Conservation (phyloP, 1,284 basidiomycete species). For the Vanrija sp. region DNA sequence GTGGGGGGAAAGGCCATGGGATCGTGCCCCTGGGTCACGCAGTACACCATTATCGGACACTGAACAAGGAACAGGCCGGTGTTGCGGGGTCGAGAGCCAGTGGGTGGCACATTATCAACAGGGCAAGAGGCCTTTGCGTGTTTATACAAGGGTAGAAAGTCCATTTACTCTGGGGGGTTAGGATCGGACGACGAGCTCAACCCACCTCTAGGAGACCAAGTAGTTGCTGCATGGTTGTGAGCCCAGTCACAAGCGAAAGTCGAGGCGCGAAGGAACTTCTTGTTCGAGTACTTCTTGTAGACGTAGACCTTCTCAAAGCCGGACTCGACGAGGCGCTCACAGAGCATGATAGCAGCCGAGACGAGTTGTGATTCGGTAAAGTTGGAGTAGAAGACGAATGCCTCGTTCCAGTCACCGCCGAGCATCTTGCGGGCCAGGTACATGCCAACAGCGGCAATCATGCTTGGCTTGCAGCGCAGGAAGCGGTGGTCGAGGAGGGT, state of each 20-base stretch:
- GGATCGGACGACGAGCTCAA: background rate
- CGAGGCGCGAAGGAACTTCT: constrained; percentile 85
- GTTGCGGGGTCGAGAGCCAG: background rate
- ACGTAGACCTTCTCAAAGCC: constrained; percentile 82
- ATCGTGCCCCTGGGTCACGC: background rate
- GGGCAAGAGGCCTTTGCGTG: background rate
- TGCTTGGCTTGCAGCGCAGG: constrained; percentile 85
- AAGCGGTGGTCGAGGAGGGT: constrained; percentile 91
- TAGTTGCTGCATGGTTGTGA: constrained; percentile 26
- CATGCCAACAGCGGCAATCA: constrained; percentile 98
- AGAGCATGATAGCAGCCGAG: constrained; percentile 74
- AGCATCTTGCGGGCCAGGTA: constrained; percentile 89
- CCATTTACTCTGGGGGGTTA: background rate
- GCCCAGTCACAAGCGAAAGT: constrained; percentile 56
- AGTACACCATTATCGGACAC: too few relatives aligned
- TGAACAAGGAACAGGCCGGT: background rate
- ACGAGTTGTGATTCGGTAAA: constrained; percentile 86
- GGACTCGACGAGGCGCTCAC: constrained; percentile 76
- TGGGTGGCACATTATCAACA: background rate
- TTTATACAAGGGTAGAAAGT: background rate
- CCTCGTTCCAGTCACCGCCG: constrained; percentile 84
- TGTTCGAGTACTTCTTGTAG: constrained; percentile 94
- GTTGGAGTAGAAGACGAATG: constrained; percentile 90
- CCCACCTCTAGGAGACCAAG: constrained; percentile 4
- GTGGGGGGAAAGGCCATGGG: background rate